These are phyloP conservation scores for Gossypium armourianum DNA, from an alignment of 441 rosid species.

Conservation along the genomic window DNA sequence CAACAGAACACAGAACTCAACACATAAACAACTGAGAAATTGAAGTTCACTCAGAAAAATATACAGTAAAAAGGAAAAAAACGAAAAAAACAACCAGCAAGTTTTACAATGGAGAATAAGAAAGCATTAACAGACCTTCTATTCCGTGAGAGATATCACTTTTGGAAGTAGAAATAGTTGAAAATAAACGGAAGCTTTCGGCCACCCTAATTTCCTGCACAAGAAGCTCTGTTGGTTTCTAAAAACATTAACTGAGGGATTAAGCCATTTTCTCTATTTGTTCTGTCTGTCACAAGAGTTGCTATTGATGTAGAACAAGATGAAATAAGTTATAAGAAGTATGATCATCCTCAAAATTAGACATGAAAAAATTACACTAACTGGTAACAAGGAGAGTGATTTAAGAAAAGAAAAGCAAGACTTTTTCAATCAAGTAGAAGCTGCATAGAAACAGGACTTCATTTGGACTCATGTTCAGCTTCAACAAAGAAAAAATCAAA, in stretches of 20 bases:
- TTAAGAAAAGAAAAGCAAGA: neutral
- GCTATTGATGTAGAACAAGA: neutral
- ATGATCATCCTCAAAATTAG: neutral
- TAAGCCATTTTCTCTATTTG: neutral
- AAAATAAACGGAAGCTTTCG: slow-evolving; percentile 74
- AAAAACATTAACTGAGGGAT: neutral
- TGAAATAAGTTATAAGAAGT: neutral
- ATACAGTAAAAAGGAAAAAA: neutral
- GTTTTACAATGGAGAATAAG: neutral
- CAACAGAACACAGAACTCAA: neutral
- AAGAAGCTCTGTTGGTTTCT: neutral
- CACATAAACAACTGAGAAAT: neutral
- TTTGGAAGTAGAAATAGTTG: slow-evolving; percentile 68
- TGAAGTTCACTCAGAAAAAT: neutral
- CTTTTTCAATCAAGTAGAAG: neutral
- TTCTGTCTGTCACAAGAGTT: neutral
- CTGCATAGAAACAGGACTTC: neutral
- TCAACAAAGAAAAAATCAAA: neutral
- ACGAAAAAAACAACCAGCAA: neutral
- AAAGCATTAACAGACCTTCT: slow-evolving; percentile 41
- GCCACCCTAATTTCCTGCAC: slow-evolving; percentile 73
- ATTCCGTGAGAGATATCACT: slow-evolving; percentile 32
- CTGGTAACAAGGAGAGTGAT: neutral
- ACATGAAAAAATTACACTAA: neutral
- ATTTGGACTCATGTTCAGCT: neutral